Evolutionary conservation across 805 yeast species (phyloP).

Genomic region (Yarrowia sp.): DNA sequence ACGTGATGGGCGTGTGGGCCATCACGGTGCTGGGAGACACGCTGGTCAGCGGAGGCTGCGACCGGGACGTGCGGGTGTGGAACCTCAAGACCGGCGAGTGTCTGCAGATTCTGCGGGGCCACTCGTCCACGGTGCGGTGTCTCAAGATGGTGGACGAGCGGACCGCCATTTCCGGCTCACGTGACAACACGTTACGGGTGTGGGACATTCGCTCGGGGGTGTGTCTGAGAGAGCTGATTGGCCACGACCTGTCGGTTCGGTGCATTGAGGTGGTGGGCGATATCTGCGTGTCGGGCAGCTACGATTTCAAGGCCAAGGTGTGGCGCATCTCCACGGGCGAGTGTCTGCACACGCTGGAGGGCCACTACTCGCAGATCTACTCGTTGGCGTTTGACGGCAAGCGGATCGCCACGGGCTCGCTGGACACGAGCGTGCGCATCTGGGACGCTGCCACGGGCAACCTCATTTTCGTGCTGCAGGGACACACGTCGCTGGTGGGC

Average conservation of each 20-base stretch:
- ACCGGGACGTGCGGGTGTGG: conserved; percentile 96
- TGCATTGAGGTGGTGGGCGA: conserved; percentile 73
- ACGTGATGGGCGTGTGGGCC: conserved; percentile 98
- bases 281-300: conserved; percentile 84
- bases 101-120: conserved; percentile 86
- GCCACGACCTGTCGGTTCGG: conserved; percentile 76
- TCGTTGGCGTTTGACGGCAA: conserved; percentile 94
- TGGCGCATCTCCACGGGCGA: conserved; percentile 94
- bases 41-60: conserved; percentile 94
- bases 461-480: conserved; percentile 73
- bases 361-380: conserved; percentile 86
- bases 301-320: conserved; percentile 87
- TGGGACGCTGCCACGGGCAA: conserved; percentile 94
- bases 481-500: conserved; percentile 95
- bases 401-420: conserved; percentile 91
- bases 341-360: conserved; percentile 86
- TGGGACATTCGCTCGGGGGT: conserved; percentile 96
- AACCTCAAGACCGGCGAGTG: conserved; percentile 87
- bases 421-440: conserved; percentile 91
- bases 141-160: conserved; percentile 79
- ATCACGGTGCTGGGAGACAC: conserved; percentile 90
- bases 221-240: conserved; percentile 72
- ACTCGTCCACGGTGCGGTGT: conserved; percentile 87
- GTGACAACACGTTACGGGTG: conserved; percentile 88
- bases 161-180: conserved; percentile 85